Evolutionary conservation across 2,329 filamentous ascomycete species (phyloP).

Genomic region (Fusarium burgessii): DNA sequence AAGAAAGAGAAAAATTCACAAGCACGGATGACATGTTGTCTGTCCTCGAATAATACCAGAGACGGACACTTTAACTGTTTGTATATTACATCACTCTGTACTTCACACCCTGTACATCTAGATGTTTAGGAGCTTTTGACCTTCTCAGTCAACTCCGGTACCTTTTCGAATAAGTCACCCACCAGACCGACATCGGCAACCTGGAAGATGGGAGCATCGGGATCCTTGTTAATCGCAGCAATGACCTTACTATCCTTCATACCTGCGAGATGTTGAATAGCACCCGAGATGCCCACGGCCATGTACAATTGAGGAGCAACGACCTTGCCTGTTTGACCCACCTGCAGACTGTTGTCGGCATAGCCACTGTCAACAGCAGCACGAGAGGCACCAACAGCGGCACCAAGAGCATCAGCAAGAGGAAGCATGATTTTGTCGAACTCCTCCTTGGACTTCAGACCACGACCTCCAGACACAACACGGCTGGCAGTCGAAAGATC

Average conservation of each 20-base stretch:
- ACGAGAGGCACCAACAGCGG: conserved; percentile 94
- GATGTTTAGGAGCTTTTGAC: conserved; percentile 69
- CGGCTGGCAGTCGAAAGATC: conserved; percentile 89
- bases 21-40: conserved; percentile 68
- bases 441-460: conserved; percentile 97
- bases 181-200: conserved; percentile 96
- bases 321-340: conserved; percentile 98
- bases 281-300: conserved; percentile 94
- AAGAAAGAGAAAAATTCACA: conserved; percentile 80
- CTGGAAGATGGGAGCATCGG: conserved; percentile 98
- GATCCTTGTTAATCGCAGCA: conserved; percentile 97
- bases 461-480: conserved; percentile 93
- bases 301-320: conserved; percentile 96
- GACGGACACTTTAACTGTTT: conserved; percentile 41
- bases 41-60: conserved; percentile 55
- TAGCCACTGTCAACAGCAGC: conserved; percentile 98
- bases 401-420: conserved; percentile 90
- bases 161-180: conserved; percentile 94
- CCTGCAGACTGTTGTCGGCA: conserved; percentile 97
- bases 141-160: conserved; percentile 96
- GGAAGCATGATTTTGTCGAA: conserved; percentile 94
- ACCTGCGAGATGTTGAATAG: conserved; percentile 96
- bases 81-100: conserved; percentile 45
- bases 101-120: conserved; percentile 39
- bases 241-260: conserved; percentile 99